A percentile compares a stretch with the other conserved stretches of the same genome.
These are phyloP conservation scores for Vachellia pachyceras DNA, from an alignment of 306 rosid species.

Conservation along the genomic window DNA sequence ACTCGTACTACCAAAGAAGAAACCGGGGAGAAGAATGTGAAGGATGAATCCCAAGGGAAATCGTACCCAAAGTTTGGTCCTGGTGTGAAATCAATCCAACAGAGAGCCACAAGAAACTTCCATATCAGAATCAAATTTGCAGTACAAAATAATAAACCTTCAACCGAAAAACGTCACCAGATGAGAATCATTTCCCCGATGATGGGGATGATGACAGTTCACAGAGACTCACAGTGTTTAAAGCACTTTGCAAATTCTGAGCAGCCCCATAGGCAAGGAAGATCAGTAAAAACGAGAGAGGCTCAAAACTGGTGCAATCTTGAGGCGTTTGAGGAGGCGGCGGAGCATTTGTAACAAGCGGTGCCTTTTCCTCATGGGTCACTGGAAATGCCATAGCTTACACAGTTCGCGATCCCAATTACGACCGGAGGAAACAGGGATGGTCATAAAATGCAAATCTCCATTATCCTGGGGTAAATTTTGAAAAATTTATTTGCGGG, in stretches of 20 bases:
- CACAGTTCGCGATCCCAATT: constrained; percentile 26
- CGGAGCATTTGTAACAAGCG: constrained; percentile 5
- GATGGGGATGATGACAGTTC: background rate
- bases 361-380: too few species aligned
- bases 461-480: too few species aligned
- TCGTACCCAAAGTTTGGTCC: constrained; percentile 84
- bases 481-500: too few species aligned
- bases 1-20: constrained; percentile 79
- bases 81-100: constrained; percentile 42
- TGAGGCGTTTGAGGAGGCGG: constrained; percentile 8
- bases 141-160: background rate
- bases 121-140: background rate
- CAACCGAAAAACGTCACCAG: background rate
- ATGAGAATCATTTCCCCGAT: background rate
- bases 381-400: too few species aligned
- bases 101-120: constrained; percentile 11
- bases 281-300: constrained; percentile 50
- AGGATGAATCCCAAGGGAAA: constrained; percentile 88
- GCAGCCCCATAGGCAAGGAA: constrained; percentile 93
- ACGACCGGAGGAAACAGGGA: background rate
- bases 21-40: constrained; percentile 77
- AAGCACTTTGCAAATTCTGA: constrained; percentile 79
- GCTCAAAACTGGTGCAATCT: constrained; percentile 36
- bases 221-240: constrained; percentile 67
- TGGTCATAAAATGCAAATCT: too few species aligned